Base-by-base conservation (phyloP, 176 grass and related monocot species). In the Rhynchospora breviuscula region DNA sequence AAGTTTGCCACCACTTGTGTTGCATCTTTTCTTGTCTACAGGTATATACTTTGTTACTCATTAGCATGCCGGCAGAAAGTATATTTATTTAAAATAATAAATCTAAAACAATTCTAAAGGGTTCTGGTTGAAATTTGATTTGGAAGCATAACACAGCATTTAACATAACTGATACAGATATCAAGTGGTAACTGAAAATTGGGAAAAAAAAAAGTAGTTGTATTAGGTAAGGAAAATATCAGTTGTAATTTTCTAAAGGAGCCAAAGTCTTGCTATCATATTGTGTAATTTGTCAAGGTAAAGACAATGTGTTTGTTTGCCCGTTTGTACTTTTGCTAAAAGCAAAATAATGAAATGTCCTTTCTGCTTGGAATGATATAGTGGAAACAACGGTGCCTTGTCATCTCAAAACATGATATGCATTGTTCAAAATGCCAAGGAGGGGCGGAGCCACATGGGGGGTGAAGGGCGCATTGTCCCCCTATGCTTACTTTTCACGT, bases 1-100 rank as follows among this genome's bases (percentile, higher is more conserved):
- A 82, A 66, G 47, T 82, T 82, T 17, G 80, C 80, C 46, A 82
- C 80, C 58, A 82, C 80, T 82, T 82, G 80, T 25, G 80, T 68
- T 51, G 80, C 80, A 66, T 82, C 80, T 66, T 82, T 82, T 66
- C 80, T 68, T 67, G 80, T 67, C 80, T 82, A 52, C 13, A 65
- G 67, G 18, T 17, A 82, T n/a, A 66, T 29, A 52, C 26, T 67
- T 67, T 29, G 48, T 64, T 49, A 35, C 31, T 76, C 48, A 51
- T 53, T 82, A 48, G 67, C 67, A 19, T 8, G 3, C 13, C 35
- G 68, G 17, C 51, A 78, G 14, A 57, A 78, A 57, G 14, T n/a
- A n/a, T n/a, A n/a, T 57, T 15, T 1, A 78, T 13, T 23, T 78
- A 9, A 77, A 77, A 40, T 14, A 69, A 29, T 54, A 29, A 54